A percentile compares a stretch with the other conserved stretches of the same genome.
Conservation (phyloP, 2,329 filamentous ascomycete species). For the Sclerotinia subarctica region DNA sequence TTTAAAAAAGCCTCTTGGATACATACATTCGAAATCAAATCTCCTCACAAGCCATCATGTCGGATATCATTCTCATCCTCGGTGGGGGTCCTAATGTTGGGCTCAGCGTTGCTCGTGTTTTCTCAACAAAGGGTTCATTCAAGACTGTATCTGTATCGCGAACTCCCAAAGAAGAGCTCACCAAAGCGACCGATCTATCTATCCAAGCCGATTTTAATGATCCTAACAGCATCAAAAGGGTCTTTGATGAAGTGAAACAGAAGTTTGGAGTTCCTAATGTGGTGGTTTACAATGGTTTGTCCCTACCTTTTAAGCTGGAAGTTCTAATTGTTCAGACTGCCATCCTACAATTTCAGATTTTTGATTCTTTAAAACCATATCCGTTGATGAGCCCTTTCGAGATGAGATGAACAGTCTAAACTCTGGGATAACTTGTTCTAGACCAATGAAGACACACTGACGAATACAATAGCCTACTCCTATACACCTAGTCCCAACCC, state of each 20-base stretch:
- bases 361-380: background rate
- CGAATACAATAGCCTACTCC: background rate
- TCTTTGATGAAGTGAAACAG: slow-evolving; percentile 42
- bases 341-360: background rate
- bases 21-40: background rate
- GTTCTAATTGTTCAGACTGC: background rate
- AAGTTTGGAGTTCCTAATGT: slow-evolving; percentile 42
- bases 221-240: slow-evolving; percentile 20
- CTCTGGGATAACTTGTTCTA: background rate
- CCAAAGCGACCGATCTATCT: slow-evolving; percentile 36
- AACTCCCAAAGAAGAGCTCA: slow-evolving; percentile 31
- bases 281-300: slow-evolving; percentile 44
- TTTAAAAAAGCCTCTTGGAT: background rate
- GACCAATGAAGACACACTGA: background rate
- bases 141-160: slow-evolving; percentile 42
- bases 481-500: slow-evolving; percentile 3
- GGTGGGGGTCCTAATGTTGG: slow-evolving; percentile 45
- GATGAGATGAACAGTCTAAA: background rate
- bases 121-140: slow-evolving; percentile 42
- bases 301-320: background rate
- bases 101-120: slow-evolving; percentile 37
- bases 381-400: background rate
- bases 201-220: slow-evolving; percentile 41
- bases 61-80: slow-evolving; percentile 40
- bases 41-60: background rate